Evolutionary conservation across 2,329 filamentous ascomycete genomes (phyloP), one percentile per base, ranked within the genome.

Genomic region (Rosellinia necatrix): DNA sequence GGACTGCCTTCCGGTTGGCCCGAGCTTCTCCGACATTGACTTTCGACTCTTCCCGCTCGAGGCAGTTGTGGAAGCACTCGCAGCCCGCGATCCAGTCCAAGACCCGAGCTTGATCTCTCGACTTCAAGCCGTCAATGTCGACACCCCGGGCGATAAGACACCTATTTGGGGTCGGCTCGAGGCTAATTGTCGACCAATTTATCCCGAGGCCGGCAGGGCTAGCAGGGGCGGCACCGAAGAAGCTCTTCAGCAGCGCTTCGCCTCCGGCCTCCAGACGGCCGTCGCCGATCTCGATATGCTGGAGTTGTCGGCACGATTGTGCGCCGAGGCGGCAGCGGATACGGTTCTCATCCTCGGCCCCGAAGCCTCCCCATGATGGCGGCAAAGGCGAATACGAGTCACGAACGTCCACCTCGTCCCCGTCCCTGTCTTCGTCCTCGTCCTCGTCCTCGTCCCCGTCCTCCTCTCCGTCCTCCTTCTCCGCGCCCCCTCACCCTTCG

Each of bases 291-390:
- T 58, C 68, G 29, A 63, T 66, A 67, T 72, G 69, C 34, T 64
- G 68, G 25, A 66, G 60, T 42, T 73, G 66, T 34, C 63, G 58
- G 8, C 55, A 65, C 55, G 64, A 53, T 53, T 58, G 60, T 42
- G 30, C 50, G n/a, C 32, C 60, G 19, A 53, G 54, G 41, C 21
- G 59, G 24, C 65, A 59, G 19, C 65, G 58, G 32, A 57, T 61
- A 13, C 47, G 64, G 5, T 69, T 68, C 3, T 65, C 68, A 25
- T 73, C 66, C 48, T 74, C 73, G 34, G 68, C 60, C 27, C 53
- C 67, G 13, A 67, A 66, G 19, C 63, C 65, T 7, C 64, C 65
- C 34, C 24, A 52, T 41, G 21, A 60, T 30, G 3, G 60, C 48
- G 29, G 55, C 38, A 49, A 35, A 21, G 34, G 32, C 13, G 37